phyloP scores from a whole-genome alignment of 192 early-diverging fungal genomes.

The Backusella liffmaniae region DNA sequence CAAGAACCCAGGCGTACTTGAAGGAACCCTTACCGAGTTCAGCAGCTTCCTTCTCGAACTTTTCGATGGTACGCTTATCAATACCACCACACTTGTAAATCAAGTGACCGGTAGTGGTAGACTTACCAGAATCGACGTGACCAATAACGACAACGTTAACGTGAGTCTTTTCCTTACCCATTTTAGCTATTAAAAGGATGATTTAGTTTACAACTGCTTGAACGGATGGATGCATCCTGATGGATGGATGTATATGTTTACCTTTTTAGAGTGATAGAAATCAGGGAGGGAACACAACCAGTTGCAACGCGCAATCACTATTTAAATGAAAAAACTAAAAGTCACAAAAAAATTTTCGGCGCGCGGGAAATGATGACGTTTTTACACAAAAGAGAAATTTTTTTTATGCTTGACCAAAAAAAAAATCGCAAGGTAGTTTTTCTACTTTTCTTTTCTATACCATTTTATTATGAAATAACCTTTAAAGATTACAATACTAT shows the following conservation, averaged over 20 bases:
- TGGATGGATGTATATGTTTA: conserved; percentile 2
- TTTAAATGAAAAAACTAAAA: background rate
- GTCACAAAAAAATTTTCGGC: conserved; percentile 1
- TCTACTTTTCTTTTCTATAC: background rate
- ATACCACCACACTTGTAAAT: conserved; percentile 99
- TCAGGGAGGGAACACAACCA: conserved; percentile 1
- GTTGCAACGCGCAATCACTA: background rate
- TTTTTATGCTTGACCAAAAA: background rate
- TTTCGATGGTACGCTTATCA: conserved; percentile 99
- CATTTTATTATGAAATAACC: background rate
- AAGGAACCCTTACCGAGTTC: too few species aligned
- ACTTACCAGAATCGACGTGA: conserved; percentile 99
- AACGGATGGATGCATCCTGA: conserved; percentile 6
- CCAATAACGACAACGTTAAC: conserved; percentile 96
- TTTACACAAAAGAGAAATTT: background rate
- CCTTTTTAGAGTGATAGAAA: conserved; percentile 9
- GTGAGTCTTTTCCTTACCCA: conserved; percentile 85
- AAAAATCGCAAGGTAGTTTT: background rate
- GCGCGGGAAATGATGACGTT: background rate
- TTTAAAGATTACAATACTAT: background rate
- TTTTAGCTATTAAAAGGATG: background rate
- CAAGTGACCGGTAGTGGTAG: conserved; percentile 99
- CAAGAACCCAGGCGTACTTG: too few species aligned
- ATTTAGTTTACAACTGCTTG: background rate
- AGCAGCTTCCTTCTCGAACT: conserved; percentile 94